These are phyloP conservation scores for Corynespora cassiicola DNA, from an alignment of 2,329 filamentous ascomycete genomes.

Conservation along the genomic window DNA sequence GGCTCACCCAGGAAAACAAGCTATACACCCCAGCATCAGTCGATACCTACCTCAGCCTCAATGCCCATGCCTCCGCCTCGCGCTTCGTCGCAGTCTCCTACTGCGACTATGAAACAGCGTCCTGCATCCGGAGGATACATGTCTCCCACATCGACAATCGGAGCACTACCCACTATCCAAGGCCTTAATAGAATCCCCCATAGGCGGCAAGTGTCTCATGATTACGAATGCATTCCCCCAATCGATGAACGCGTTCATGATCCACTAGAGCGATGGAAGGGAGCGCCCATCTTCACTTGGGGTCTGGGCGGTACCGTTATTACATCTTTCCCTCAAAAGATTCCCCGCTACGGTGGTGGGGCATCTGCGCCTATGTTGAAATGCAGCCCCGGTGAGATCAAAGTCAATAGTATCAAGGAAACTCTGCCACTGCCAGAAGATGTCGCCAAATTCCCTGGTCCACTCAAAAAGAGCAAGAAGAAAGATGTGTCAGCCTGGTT, in stretches of 20 bases:
- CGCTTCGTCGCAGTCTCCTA: constrained; percentile 66
- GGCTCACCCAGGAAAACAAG: constrained; percentile 48
- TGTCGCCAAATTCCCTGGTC: constrained; percentile 84
- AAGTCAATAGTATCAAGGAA: constrained; percentile 76
- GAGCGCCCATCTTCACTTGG: constrained; percentile 85
- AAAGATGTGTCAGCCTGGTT: constrained; percentile 90
- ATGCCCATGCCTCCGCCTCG: constrained; percentile 49
- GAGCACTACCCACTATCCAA: constrained; percentile 27
- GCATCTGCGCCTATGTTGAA: constrained; percentile 78
- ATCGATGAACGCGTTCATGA: constrained; percentile 68
- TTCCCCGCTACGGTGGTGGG: constrained; percentile 83
- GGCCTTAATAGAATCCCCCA: constrained; percentile 38
- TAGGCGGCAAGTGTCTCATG: constrained; percentile 52
- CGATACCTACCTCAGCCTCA: constrained; percentile 11
- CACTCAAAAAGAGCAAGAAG: constrained; percentile 92
- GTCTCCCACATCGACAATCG: constrained; percentile 43
- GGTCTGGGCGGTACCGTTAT: constrained; percentile 83
- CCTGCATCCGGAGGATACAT: constrained; percentile 61
- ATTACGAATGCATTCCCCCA: constrained; percentile 63
- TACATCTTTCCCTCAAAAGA: constrained; percentile 85
- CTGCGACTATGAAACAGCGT: constrained; percentile 58
- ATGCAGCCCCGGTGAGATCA: constrained; percentile 81
- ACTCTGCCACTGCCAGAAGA: constrained; percentile 74
- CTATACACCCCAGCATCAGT: constrained; percentile 59
- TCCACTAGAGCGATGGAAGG: constrained; percentile 87